Evolutionary conservation across 2,329 filamentous ascomycete genomes (phyloP).

Genomic region (Bipolaris victoriae): DNA sequence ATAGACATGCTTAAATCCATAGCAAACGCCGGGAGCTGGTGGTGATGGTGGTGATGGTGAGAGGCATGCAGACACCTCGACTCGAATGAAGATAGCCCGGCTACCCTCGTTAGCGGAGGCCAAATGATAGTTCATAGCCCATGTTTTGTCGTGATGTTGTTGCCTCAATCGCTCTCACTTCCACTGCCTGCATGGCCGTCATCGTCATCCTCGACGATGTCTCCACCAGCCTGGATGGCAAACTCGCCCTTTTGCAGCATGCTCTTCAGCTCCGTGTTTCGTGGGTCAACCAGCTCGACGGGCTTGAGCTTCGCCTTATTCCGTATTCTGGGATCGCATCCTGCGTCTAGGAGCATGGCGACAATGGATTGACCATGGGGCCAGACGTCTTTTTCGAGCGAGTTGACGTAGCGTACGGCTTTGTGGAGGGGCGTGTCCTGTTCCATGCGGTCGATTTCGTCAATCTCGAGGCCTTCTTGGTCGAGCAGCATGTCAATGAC

Average conservation of each 20-base stretch:
- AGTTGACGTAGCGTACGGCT: slow-evolving; percentile 78
- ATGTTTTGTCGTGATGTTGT: slow-evolving; percentile 1
- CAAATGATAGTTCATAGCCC: slow-evolving; percentile 1
- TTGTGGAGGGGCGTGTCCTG: slow-evolving; percentile 81
- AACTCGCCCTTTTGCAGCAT: slow-evolving; percentile 76
- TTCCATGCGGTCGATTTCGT: slow-evolving; percentile 73
- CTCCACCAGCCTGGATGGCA: slow-evolving; percentile 56
- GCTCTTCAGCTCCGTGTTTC: slow-evolving; percentile 66
- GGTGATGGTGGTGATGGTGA: slow-evolving; percentile 2
- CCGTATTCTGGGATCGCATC: slow-evolving; percentile 66
- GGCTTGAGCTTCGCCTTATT: slow-evolving; percentile 78
- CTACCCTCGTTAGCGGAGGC: slow-evolving; percentile 1
- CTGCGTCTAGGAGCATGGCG: slow-evolving; percentile 82
- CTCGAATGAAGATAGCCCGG: slow-evolving; percentile 11
- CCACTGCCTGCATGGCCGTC: slow-evolving; percentile 56
- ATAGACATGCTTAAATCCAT: slow-evolving; percentile 9
- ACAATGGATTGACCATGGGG: slow-evolving; percentile 72
- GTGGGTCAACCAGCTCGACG: slow-evolving; percentile 74
- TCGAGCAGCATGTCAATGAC: slow-evolving; percentile 82
- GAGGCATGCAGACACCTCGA: slow-evolving; percentile 9
- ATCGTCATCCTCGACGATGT: slow-evolving; percentile 58
- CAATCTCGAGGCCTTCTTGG: slow-evolving; percentile 84
- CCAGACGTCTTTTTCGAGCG: slow-evolving; percentile 66
- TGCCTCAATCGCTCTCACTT: slow-evolving; percentile 52
- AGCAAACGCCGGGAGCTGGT: slow-evolving; percentile 5